phyloP scores from a whole-genome alignment of 139 green algal genomes.

The Tetratostichococcus sp. region DNA sequence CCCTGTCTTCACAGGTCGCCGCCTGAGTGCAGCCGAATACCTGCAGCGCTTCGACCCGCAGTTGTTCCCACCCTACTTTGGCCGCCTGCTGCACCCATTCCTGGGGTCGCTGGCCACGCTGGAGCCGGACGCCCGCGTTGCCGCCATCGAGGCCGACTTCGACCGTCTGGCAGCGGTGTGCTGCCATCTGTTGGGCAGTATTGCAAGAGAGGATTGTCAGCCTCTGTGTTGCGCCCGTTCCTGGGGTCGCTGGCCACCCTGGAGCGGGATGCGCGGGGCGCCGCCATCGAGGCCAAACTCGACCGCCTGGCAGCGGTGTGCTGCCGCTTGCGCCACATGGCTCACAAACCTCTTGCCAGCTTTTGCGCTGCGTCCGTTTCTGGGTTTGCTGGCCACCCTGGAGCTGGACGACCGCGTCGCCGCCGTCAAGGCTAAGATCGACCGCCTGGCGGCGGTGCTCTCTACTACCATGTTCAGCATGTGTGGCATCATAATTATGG shows the following conservation, averaged over 20 bases:
- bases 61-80: conserved; percentile 74
- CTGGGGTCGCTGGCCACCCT: conserved; percentile 53
- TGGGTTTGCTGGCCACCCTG: conserved; percentile 49
- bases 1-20: conserved; percentile 34
- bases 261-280: conserved; percentile 58
- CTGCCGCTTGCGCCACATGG: too few relatives aligned
- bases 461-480: too few relatives aligned
- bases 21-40: conserved; percentile 67
- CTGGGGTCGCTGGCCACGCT: conserved; percentile 53
- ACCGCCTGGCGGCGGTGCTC: neutral
- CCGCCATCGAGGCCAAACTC: conserved; percentile 17
- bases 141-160: conserved; percentile 18
- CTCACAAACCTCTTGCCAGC: too few relatives aligned
- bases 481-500: too few relatives aligned
- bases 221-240: conserved; percentile 71
- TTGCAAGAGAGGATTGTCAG: too few relatives aligned
- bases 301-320: neutral
- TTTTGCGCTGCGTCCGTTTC: conserved; percentile 72
- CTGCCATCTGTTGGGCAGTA: too few relatives aligned
- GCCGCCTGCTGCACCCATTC: conserved; percentile 59
- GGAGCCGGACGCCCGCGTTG: conserved; percentile 58
- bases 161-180: neutral
- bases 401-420: conserved; percentile 59
- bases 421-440: conserved; percentile 14
- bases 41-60: conserved; percentile 44